Conservation (phyloP, 768 basidiomycete species). For the Kwoniella dejecticola region DNA sequence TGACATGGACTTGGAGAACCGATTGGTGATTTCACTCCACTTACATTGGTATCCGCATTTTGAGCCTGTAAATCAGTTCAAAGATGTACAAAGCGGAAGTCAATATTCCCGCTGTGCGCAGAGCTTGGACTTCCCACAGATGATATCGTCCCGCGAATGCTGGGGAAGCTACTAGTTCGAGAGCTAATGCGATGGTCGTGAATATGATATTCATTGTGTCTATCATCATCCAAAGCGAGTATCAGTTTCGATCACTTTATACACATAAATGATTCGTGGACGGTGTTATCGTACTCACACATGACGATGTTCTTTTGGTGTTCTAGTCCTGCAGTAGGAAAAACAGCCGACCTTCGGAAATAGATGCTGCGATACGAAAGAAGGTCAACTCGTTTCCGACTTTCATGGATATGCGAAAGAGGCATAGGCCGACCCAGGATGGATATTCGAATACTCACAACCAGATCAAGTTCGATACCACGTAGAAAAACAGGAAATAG, state of each 20-base stretch:
- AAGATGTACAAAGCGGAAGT: conserved; percentile 36
- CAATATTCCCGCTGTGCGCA: conserved; percentile 27
- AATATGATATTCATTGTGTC: conserved; percentile 39
- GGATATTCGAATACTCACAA: too few species aligned
- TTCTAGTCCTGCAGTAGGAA: conserved; percentile 5
- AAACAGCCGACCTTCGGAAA: background rate
- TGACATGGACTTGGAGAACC: too few species aligned
- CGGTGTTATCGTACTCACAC: conserved; percentile 37
- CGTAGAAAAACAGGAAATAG: conserved; percentile 33
- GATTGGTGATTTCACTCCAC: too few species aligned
- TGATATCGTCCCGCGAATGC: conserved; percentile 23
- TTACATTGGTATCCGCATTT: conserved; percentile 42
- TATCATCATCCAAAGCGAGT: conserved; percentile 3
- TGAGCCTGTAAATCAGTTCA: conserved; percentile 36
- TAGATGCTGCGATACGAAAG: conserved; percentile 8
- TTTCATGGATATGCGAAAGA: too few species aligned
- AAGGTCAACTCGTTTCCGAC: too few species aligned
- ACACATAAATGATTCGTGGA: background rate
- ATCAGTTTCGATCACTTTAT: background rate
- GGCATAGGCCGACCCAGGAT: too few species aligned
- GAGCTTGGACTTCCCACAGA: conserved; percentile 23
- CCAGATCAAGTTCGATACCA: conserved; percentile 10
- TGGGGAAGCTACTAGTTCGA: conserved; percentile 31
- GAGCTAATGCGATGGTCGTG: conserved; percentile 33
- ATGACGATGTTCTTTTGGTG: conserved; percentile 40